Percentiles rank a stretch among this genome's conserved stretches.
phyloP scores from a whole-genome alignment of 305 asterid species.

The Rubia tinctorum region DNA sequence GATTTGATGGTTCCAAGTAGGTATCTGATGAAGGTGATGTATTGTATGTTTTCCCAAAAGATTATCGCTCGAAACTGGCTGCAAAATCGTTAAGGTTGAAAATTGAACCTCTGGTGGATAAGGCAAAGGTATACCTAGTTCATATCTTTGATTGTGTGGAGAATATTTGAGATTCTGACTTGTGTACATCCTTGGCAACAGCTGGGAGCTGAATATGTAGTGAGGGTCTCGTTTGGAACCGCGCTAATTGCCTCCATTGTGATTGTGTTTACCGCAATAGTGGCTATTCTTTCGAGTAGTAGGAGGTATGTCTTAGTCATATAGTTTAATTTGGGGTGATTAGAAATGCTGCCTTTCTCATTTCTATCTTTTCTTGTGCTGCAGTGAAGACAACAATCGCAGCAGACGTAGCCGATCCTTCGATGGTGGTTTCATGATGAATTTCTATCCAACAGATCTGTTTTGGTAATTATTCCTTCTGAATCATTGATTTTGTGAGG shows the following conservation, averaged over 20 bases:
- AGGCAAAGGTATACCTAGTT: constrained; percentile 64
- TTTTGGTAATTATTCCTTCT: constrained; percentile 51
- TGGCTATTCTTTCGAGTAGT: constrained; percentile 74
- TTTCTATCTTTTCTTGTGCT: constrained; percentile 19
- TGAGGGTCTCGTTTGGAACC: constrained; percentile 94
- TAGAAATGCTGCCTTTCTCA: constrained; percentile 4
- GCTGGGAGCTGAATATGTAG: constrained; percentile 80
- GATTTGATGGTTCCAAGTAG: constrained; percentile 35
- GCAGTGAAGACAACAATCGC: constrained; percentile 68
- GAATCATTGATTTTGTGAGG: not conserved
- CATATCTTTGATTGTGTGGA: not conserved
- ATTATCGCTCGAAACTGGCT: constrained; percentile 72
- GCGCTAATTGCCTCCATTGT: constrained; percentile 90
- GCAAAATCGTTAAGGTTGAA: constrained; percentile 81
- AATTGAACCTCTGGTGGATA: constrained; percentile 73
- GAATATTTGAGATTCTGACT: constrained; percentile 17
- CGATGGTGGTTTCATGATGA: constrained; percentile 48
- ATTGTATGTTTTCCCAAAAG: constrained; percentile 78
- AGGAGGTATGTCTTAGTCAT: constrained; percentile 52
- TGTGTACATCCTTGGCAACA: constrained; percentile 31
- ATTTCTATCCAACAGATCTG: constrained; percentile 55
- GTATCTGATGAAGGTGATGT: constrained; percentile 99
- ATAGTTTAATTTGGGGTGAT: not conserved
- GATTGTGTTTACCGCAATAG: constrained; percentile 79
- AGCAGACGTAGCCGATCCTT: constrained; percentile 71